A percentile compares a stretch with the other conserved stretches of the same genome.
Conservation (phyloP, 257 asterid species). For the Capsicum chinense region DNA sequence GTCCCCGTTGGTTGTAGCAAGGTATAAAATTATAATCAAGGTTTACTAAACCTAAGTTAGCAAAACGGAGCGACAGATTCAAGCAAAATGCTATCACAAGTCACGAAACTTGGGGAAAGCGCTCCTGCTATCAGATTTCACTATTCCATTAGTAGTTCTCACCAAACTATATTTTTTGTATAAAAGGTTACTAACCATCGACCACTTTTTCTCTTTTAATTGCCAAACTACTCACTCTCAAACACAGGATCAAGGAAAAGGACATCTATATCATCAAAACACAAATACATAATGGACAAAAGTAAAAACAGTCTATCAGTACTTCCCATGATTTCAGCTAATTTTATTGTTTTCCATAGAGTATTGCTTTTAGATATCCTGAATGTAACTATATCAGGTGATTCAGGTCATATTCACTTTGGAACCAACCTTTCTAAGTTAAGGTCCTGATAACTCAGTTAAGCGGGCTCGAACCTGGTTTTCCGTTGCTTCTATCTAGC, state of each 20-base stretch:
- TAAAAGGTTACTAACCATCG: neutral
- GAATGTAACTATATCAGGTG: neutral
- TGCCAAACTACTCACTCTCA: neutral
- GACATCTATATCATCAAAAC: neutral
- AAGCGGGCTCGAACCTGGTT: neutral
- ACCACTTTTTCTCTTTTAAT: neutral
- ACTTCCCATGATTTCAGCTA: neutral
- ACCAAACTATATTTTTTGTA: neutral
- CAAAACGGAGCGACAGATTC: neutral
- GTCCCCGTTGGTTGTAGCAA: too few species aligned
- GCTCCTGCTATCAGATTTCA: neutral
- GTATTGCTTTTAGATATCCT: constrained; percentile 20
- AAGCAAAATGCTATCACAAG: neutral
- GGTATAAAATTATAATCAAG: too few species aligned
- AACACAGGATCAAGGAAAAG: neutral
- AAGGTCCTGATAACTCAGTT: neutral
- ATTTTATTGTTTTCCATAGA: neutral
- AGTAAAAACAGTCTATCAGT: neutral
- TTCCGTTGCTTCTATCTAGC: constrained; percentile 19
- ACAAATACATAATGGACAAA: neutral
- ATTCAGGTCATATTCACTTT: neutral
- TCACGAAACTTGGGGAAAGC: neutral
- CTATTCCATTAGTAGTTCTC: neutral
- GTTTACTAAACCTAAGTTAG: too few species aligned
- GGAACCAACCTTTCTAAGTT: neutral